Evolutionary conservation across 345 rosid genomes (phyloP).

Genomic region (Brassica cretica): DNA sequence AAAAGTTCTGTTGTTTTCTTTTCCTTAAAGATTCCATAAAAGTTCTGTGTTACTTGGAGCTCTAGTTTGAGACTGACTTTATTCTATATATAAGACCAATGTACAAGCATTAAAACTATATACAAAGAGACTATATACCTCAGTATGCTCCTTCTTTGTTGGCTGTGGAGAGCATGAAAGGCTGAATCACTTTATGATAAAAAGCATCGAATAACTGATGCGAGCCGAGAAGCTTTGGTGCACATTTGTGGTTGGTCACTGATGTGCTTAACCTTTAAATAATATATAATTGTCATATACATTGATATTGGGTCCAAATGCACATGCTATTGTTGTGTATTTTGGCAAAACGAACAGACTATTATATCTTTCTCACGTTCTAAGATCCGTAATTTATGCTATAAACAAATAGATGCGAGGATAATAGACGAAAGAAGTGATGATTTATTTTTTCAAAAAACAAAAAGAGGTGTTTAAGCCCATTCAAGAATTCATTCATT

Average conservation of each 20-base stretch:
- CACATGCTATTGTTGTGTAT: not conserved
- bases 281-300: not conserved
- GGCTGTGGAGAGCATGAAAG: not conserved
- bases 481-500: not conserved
- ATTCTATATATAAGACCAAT: not conserved
- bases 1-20: not conserved
- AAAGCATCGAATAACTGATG: not conserved
- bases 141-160: not conserved
- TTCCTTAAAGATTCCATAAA: not conserved
- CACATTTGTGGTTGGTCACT: not conserved
- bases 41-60: not conserved
- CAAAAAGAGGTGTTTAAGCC: not conserved
- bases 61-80: not conserved
- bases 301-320: not conserved
- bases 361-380: not conserved
- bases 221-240: not conserved
- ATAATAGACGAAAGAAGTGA: not conserved
- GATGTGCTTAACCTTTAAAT: not conserved
- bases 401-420: not conserved
- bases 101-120: not conserved
- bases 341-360: not conserved
- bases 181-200: not conserved
- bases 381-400: not conserved
- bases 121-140: not conserved
- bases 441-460: not conserved